Conservation (phyloP, 2,329 filamentous ascomycete species). For the Periconia sp. region DNA sequence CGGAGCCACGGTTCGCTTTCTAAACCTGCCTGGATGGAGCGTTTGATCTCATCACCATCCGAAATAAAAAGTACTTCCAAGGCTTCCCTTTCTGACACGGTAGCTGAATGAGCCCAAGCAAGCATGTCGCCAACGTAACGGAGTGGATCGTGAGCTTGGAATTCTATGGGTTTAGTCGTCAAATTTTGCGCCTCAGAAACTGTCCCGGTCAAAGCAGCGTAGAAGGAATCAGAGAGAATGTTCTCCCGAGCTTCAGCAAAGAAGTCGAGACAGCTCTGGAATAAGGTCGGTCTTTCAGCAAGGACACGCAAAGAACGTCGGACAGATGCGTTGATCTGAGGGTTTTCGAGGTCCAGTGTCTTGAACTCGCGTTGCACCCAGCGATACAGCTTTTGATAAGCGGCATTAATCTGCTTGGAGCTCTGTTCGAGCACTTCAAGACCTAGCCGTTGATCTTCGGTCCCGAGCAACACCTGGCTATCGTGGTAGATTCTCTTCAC, state of each 20-base stretch:
- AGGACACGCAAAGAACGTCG: slow-evolving; percentile 83
- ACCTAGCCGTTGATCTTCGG: slow-evolving; percentile 86
- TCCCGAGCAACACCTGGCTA: slow-evolving; percentile 85
- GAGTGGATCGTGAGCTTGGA: slow-evolving; percentile 88
- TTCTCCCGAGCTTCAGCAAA: slow-evolving; percentile 91
- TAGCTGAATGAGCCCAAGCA: slow-evolving; percentile 92
- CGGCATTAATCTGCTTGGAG: slow-evolving; percentile 82
- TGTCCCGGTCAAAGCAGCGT: slow-evolving; percentile 81
- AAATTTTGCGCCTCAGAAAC: slow-evolving; percentile 64
- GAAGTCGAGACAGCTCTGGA: slow-evolving; percentile 91
- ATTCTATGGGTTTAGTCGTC: slow-evolving; percentile 82
- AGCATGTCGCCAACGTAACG: slow-evolving; percentile 97
- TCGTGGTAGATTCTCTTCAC: slow-evolving; percentile 89
- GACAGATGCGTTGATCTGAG: slow-evolving; percentile 86
- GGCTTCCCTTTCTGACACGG: slow-evolving; percentile 91
- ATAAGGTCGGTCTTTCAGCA: slow-evolving; percentile 86
- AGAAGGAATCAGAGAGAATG: slow-evolving; percentile 87
- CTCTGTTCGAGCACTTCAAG: slow-evolving; percentile 91
- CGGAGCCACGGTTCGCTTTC: slow-evolving; percentile 85
- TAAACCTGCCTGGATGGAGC: slow-evolving; percentile 77
- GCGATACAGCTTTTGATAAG: slow-evolving; percentile 93
- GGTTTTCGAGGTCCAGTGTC: slow-evolving; percentile 88
- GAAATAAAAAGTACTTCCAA: slow-evolving; percentile 90
- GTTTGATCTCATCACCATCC: slow-evolving; percentile 86
- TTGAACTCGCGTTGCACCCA: slow-evolving; percentile 97